These are phyloP conservation scores for Brasenia schreberi DNA, from an alignment of 164 flowering plant species.

Conservation along the genomic window DNA sequence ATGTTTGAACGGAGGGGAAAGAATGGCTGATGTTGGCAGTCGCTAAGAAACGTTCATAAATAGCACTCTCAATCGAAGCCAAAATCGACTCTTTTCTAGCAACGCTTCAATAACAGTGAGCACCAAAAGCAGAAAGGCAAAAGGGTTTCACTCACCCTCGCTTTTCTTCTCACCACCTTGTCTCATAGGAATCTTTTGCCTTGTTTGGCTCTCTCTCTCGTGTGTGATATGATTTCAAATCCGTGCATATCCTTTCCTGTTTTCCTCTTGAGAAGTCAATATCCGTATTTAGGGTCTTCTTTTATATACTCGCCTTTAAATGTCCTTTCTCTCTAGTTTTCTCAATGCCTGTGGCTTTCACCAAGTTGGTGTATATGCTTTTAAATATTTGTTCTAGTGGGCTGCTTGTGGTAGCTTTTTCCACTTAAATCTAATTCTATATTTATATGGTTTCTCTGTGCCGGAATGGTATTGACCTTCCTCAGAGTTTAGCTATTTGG, in stretches of 20 bases:
- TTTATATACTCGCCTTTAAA: not conserved
- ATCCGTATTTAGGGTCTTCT: not conserved
- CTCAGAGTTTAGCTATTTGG: not conserved
- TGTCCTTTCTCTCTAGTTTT: not conserved
- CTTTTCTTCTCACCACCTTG: not conserved
- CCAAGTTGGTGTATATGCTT: not conserved
- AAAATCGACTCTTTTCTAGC: slow-evolving; percentile 3
- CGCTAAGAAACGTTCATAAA: not conserved
- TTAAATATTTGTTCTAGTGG: not conserved
- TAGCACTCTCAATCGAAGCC: not conserved
- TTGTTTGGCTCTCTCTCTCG: not conserved
- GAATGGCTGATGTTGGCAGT: not conserved
- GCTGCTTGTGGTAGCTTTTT: not conserved
- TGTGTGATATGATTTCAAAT: not conserved
- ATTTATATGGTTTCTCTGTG: not conserved
- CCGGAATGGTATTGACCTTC: not conserved
- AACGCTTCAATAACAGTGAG: not conserved
- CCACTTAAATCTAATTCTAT: not conserved
- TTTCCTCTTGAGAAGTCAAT: not conserved
- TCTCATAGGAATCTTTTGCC: not conserved
- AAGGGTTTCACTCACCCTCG: not conserved
- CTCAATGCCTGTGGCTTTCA: not conserved
- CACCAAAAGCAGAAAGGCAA: not conserved
- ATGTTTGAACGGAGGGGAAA: not conserved
- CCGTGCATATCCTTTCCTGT: not conserved